Evolutionary conservation across 179 eudicot genomes (phyloP).

Genomic region (Carnegiea gigantea): DNA sequence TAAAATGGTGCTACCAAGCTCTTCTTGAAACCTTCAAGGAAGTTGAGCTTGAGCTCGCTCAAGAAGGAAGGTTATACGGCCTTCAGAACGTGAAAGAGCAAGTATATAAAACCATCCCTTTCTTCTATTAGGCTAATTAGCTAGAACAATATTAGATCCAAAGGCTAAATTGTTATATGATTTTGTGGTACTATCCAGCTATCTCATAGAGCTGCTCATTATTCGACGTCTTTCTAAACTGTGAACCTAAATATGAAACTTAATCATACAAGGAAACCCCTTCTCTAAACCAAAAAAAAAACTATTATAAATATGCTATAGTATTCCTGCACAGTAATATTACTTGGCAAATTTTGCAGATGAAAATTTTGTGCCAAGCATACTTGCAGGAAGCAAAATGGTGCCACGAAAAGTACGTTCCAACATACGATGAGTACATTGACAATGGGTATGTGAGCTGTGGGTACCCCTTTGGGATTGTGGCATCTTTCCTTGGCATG

Average conservation of each 20-base stretch:
- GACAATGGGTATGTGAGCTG: slow-evolving; percentile 23
- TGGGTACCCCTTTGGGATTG: slow-evolving; percentile 18
- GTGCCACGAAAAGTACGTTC: slow-evolving; percentile 28
- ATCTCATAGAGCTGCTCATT: neutral
- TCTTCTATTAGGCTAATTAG: too few species aligned
- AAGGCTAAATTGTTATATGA: neutral
- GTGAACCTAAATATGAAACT: too few species aligned
- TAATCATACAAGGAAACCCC: slow-evolving; percentile 6
- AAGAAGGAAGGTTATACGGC: slow-evolving; percentile 22
- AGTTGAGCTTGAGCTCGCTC: slow-evolving; percentile 26
- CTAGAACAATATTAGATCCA: too few species aligned
- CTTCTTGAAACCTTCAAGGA: slow-evolving; percentile 34
- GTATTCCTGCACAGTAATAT: too few species aligned
- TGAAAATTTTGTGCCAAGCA: slow-evolving; percentile 14
- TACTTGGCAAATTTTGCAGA: slow-evolving; percentile 3
- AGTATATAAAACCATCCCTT: neutral
- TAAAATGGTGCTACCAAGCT: slow-evolving; percentile 30
- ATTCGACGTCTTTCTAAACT: too few species aligned
- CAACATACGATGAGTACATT: slow-evolving; percentile 33
- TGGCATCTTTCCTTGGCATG: slow-evolving; percentile 32
- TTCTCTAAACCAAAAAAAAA: neutral
- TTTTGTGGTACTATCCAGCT: too few species aligned
- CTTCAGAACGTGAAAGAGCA: slow-evolving; percentile 28
- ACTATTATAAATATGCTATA: too few species aligned
- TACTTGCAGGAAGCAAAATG: slow-evolving; percentile 27